Percentiles rank a stretch among this genome's conserved stretches.
Evolutionary conservation across 139 green algal genomes (phyloP).

Genomic region (Tetradesmus obliquus): DNA sequence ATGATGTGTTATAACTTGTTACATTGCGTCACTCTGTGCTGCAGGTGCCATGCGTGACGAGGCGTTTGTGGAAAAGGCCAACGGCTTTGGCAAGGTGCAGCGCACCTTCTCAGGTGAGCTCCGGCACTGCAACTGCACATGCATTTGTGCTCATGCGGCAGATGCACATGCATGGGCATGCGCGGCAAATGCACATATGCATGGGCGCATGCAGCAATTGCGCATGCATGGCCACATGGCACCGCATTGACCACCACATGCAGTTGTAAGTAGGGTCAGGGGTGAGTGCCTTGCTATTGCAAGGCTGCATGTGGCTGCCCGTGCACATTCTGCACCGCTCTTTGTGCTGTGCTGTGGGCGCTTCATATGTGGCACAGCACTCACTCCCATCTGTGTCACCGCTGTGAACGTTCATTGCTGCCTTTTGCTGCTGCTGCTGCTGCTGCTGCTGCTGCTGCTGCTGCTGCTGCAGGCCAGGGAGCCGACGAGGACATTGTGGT

Average conservation of each 20-base stretch:
- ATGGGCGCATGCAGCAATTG: neutral
- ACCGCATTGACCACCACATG: neutral
- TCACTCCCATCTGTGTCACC: neutral
- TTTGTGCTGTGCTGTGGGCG: neutral
- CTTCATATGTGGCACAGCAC: neutral
- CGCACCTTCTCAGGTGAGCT: conserved; percentile 74
- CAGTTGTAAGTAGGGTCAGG: neutral
- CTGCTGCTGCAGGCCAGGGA: conserved; percentile 70
- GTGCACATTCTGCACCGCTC: too few species aligned
- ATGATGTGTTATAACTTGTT: too few species aligned
- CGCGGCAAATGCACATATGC: neutral
- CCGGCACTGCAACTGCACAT: neutral
- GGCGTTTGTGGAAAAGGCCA: conserved; percentile 61
- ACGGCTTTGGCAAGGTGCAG: conserved; percentile 63
- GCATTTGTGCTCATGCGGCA: too few species aligned
- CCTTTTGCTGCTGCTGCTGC: neutral
- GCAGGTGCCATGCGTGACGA: conserved; percentile 52
- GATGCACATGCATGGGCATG: neutral
- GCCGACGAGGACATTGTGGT: conserved; percentile 97
- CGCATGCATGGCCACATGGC: neutral
- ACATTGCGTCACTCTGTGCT: neutral
- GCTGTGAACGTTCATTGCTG: neutral
- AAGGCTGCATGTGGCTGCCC: too few species aligned
- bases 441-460: neutral
- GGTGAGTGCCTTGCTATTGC: neutral